These are phyloP conservation scores for Cornus suecica DNA, from an alignment of 148 eudicot species.

Conservation along the genomic window DNA sequence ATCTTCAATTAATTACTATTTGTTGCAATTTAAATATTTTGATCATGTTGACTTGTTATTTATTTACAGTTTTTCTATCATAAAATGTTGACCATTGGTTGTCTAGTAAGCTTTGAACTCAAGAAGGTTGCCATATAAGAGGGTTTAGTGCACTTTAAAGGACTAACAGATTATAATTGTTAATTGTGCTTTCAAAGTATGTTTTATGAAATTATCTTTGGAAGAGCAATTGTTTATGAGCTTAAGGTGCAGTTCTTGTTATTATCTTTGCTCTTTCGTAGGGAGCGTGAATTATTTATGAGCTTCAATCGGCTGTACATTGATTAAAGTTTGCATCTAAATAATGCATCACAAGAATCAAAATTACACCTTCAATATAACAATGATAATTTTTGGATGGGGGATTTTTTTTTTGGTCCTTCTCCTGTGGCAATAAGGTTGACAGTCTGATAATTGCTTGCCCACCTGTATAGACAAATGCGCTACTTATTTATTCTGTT, in stretches of 20 bases:
- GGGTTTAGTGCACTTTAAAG: neutral
- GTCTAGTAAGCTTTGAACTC: neutral
- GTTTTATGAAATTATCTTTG: neutral
- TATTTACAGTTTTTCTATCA: neutral
- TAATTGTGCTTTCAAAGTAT: neutral
- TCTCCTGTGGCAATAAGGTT: neutral
- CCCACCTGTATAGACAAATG: neutral
- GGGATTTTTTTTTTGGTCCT: neutral
- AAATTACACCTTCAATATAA: neutral
- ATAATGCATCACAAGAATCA: neutral
- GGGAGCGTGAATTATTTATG: neutral
- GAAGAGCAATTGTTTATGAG: neutral
- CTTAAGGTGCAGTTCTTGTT: neutral
- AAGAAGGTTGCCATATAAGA: neutral
- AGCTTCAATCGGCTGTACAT: neutral
- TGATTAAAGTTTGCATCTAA: neutral
- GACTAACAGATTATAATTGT: neutral
- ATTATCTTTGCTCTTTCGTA: neutral
- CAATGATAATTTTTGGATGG: neutral
- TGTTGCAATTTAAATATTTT: neutral
- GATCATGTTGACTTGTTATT: neutral
- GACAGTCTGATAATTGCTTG: neutral
- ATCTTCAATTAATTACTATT: no score
- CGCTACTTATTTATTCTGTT: neutral
- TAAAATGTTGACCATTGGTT: neutral